These are phyloP conservation scores for Dicorynia guianensis DNA, from an alignment of 306 rosid species.

Conservation along the genomic window DNA sequence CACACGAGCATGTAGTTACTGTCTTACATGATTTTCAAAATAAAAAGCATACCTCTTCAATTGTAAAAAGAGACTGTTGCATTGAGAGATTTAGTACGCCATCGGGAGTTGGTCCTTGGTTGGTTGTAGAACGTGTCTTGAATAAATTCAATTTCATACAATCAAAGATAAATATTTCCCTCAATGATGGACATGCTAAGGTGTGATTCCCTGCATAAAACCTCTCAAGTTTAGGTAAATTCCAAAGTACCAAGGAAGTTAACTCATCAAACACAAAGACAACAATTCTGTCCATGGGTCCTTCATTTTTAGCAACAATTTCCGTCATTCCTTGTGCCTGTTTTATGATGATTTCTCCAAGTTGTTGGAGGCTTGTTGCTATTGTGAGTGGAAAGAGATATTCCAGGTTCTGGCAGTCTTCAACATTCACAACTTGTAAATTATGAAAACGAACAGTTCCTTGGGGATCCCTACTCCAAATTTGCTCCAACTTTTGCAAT, in stretches of 20 bases:
- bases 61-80: not conserved
- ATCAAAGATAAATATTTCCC: not conserved
- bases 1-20: not conserved
- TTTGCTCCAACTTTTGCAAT: slow-evolving; percentile 22
- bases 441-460: not conserved
- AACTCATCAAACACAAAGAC: slow-evolving; percentile 26
- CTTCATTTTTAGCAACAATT: slow-evolving; percentile 29
- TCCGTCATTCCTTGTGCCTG: slow-evolving; percentile 12
- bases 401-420: slow-evolving; percentile 12
- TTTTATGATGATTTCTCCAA: not conserved
- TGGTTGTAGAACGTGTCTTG: not conserved
- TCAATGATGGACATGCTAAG: slow-evolving; percentile 35
- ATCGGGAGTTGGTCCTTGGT: not conserved
- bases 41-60: not conserved
- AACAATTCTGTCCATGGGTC: not conserved
- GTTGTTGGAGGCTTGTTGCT: slow-evolving; percentile 13
- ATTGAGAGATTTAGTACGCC: not conserved
- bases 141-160: not conserved
- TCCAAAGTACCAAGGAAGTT: not conserved
- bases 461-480: slow-evolving; percentile 32
- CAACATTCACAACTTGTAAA: not conserved
- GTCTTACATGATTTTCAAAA: not conserved
- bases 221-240: slow-evolving; percentile 12
- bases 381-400: slow-evolving; percentile 23
- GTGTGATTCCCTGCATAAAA: slow-evolving; percentile 27